A percentile compares a stretch with the other conserved stretches of the same genome.
phyloP scores from a whole-genome alignment of 2,329 filamentous ascomycete genomes.

The Rugonectria rugulosa region DNA sequence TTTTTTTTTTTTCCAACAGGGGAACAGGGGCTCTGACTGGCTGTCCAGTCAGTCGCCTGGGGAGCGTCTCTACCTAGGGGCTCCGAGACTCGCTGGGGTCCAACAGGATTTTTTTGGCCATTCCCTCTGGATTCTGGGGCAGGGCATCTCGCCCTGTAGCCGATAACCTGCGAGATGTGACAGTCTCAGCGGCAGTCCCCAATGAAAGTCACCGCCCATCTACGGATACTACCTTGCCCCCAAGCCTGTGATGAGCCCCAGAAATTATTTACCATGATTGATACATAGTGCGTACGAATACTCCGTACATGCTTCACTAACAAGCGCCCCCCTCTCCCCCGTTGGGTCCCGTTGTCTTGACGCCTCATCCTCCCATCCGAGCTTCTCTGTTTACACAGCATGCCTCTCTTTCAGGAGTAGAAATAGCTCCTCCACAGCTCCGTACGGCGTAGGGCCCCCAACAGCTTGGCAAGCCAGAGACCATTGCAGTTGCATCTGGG shows the following conservation, averaged over 20 bases:
- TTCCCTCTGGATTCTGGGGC: background rate
- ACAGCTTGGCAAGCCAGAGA: conserved; percentile 2
- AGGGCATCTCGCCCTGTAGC: conserved; percentile 3
- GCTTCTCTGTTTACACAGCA: background rate
- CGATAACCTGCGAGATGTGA: background rate
- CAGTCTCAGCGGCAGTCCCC: no score
- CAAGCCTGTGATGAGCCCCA: conserved; percentile 11
- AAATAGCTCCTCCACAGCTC: background rate
- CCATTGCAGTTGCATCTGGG: conserved; percentile 17
- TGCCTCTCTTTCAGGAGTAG: background rate
- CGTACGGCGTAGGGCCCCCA: conserved; percentile 4
- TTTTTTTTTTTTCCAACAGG: no score
- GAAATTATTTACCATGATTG: conserved; percentile 15
- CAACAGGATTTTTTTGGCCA: background rate
- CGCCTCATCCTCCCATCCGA: conserved; percentile 15
- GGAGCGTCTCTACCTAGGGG: background rate
- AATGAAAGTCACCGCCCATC: background rate
- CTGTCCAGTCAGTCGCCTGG: background rate
- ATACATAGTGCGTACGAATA: background rate
- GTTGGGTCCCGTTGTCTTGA: background rate
- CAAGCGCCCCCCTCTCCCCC: background rate
- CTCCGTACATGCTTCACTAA: background rate
- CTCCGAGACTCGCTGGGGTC: background rate
- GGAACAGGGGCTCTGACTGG: background rate
- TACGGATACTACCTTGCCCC: conserved; percentile 20